Evolutionary conservation across 371 early-diverging fungal species (phyloP).

Genomic region (Mycotypha africana): DNA sequence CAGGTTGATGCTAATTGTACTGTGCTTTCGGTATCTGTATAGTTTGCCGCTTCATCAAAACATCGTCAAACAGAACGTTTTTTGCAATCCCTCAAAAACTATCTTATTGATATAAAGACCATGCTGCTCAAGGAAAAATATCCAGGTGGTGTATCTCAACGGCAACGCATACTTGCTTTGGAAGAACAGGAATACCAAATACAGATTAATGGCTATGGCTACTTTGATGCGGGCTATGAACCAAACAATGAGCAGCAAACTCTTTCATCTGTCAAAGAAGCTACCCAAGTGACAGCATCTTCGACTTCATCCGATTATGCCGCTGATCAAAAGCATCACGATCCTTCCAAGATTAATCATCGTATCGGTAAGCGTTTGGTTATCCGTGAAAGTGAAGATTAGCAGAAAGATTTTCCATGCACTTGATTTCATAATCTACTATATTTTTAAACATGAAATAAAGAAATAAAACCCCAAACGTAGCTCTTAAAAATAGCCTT

Average conservation of each 20-base stretch:
- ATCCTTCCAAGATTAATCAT: slow-evolving; percentile 2
- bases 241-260: too few species aligned
- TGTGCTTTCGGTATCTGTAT: too few species aligned
- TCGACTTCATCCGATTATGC: too few species aligned
- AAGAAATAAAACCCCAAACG: too few species aligned
- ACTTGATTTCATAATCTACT: neutral
- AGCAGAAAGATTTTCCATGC: neutral
- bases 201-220: slow-evolving; percentile 38
- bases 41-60: slow-evolving; percentile 52
- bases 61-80: slow-evolving; percentile 53
- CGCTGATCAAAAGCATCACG: slow-evolving; percentile 7
- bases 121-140: slow-evolving; percentile 44
- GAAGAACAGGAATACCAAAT: slow-evolving; percentile 27
- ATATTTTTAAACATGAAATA: too few species aligned
- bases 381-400: slow-evolving; percentile 29
- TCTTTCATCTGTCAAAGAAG: too few species aligned
- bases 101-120: slow-evolving; percentile 34
- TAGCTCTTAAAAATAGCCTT: too few species aligned
- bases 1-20: too few species aligned
- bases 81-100: slow-evolving; percentile 37
- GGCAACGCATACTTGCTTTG: slow-evolving; percentile 36
- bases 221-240: slow-evolving; percentile 47
- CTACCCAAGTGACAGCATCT: too few species aligned
- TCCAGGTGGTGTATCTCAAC: slow-evolving; percentile 37
- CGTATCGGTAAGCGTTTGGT: slow-evolving; percentile 38